phyloP scores from a whole-genome alignment of 768 basidiomycete species.

The Butyriboletus loyo region DNA sequence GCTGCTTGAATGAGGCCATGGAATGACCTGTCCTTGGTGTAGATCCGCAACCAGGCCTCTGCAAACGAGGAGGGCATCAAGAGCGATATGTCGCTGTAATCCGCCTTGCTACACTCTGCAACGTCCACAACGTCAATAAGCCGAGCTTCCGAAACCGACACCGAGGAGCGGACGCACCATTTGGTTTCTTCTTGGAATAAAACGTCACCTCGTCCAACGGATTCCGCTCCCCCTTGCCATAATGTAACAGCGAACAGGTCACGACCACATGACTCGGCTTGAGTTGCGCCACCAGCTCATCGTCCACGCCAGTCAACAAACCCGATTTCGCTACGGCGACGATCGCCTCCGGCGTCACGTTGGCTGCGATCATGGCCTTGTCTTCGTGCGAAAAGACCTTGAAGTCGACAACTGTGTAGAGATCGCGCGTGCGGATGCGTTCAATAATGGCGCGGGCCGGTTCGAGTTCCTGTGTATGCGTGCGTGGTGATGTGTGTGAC shows the following conservation, averaged over 20 bases:
- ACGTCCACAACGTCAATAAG: not conserved
- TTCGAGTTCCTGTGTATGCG: conserved; percentile 49
- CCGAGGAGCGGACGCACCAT: conserved; percentile 40
- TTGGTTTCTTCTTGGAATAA: conserved; percentile 62
- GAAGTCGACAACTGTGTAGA: conserved; percentile 70
- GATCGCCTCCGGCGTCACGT: conserved; percentile 41
- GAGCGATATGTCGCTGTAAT: conserved; percentile 57
- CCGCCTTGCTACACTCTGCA: conserved; percentile 44
- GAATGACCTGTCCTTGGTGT: conserved; percentile 58
- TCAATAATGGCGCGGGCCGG: conserved; percentile 57
- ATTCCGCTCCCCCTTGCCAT: conserved; percentile 69
- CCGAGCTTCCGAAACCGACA: not conserved
- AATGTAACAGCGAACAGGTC: conserved; percentile 63
- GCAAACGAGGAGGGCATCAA: conserved; percentile 64
- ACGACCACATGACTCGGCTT: conserved; percentile 57
- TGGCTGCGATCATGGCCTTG: conserved; percentile 21
- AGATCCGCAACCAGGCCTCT: conserved; percentile 68
- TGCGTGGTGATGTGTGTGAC: no score
- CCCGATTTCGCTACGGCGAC: conserved; percentile 39
- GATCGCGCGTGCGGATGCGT: conserved; percentile 57
- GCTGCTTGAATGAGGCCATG: conserved; percentile 66
- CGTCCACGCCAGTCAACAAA: conserved; percentile 22
- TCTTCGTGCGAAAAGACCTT: conserved; percentile 44
- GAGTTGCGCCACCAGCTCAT: conserved; percentile 35
- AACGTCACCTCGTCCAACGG: conserved; percentile 70